Percentiles rank a stretch among this genome's conserved stretches.
phyloP scores from a whole-genome alignment of 805 yeast species.

The Wickerhamiella bombiphila region DNA sequence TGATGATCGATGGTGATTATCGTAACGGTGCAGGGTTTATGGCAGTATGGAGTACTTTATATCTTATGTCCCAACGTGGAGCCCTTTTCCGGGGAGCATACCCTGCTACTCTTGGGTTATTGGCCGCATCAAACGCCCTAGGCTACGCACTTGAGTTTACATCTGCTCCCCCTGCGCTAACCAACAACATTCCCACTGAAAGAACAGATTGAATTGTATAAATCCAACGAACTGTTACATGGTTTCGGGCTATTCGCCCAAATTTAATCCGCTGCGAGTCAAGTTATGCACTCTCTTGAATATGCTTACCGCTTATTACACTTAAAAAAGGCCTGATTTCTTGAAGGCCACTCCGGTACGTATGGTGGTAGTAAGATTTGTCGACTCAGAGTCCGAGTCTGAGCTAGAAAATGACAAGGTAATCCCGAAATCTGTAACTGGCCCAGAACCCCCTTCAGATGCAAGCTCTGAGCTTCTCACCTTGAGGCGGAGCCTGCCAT shows the following conservation, averaged over 20 bases:
- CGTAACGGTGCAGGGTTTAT: constrained; percentile 20
- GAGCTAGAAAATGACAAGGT: constrained; percentile 5
- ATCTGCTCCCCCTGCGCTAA: constrained; percentile 2
- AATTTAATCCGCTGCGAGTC: too few species aligned
- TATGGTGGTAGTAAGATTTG: constrained; percentile 3
- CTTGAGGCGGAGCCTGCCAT: constrained; percentile 52
- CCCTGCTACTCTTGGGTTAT: constrained; percentile 7
- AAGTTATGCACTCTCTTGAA: too few species aligned
- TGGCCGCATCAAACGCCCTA: constrained; percentile 13
- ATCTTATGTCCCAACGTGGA: constrained; percentile 16
- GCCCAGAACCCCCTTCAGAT: constrained; percentile 18
- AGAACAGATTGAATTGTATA: too few species aligned
- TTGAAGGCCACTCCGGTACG: too few species aligned
- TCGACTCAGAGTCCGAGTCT: constrained; percentile 4
- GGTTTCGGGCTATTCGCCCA: too few species aligned
- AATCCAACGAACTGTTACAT: too few species aligned
- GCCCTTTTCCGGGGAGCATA: constrained; percentile 9
- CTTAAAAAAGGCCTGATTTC: too few species aligned
- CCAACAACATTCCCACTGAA: too few species aligned
- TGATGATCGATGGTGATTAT: constrained; percentile 20
- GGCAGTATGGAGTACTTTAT: constrained; percentile 18
- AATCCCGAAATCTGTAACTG: neutral
- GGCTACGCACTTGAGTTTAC: constrained; percentile 15
- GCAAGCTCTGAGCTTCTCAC: constrained; percentile 28
- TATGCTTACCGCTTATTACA: too few species aligned